Base-by-base conservation (phyloP, 371 early-diverging fungal genomes). In the Mucor velutinosus region DNA sequence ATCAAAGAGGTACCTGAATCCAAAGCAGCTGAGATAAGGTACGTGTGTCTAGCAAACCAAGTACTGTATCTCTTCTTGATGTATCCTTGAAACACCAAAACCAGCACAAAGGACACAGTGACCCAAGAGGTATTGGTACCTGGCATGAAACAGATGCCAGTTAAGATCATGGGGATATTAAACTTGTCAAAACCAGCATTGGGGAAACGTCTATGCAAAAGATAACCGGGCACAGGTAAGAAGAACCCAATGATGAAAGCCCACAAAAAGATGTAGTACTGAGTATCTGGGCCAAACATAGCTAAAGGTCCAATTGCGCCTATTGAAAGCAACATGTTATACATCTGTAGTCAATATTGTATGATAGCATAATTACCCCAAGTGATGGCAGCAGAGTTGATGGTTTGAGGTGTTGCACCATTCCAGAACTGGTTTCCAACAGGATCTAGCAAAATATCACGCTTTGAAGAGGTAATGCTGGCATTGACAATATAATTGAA, bases 221-320 rank as follows among this genome's bases (percentile, higher is more conserved):
- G 21, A 74, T 76, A 86, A 30, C 74, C 76, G 49, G 79, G 71
- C 17, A 81, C 15, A 58, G 76, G 76, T n/a, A 75, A 37, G 10
- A 60, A 43, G 30, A 77, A 67, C 14, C 77, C 77, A 58, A 77
- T 58, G 10, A 85, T 10, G 66, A 85, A 82, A 6, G 77, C 80
- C 82, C 81, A 85, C n/a, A 79, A 71, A 37, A 85, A 66, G 2
- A 85, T 76, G 65, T 86, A 85, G 79, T 94, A 94, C 19, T 79
- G 68, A 6, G 89, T 86, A 2, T 70, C 78, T 1, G 83, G 76
- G 7, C 92, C 86, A 71, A 92, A 91, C 86, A 91, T 88, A 53
- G 77, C 82, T 23, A 76, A 62, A 12, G 94, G 93, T 10, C 93
- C 93, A n/a, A 93, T 83, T 4, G 89, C 85, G 6, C 30, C 6